phyloP scores from a whole-genome alignment of 1,139 yeast genomes.

The Citeromyces siamensis region DNA sequence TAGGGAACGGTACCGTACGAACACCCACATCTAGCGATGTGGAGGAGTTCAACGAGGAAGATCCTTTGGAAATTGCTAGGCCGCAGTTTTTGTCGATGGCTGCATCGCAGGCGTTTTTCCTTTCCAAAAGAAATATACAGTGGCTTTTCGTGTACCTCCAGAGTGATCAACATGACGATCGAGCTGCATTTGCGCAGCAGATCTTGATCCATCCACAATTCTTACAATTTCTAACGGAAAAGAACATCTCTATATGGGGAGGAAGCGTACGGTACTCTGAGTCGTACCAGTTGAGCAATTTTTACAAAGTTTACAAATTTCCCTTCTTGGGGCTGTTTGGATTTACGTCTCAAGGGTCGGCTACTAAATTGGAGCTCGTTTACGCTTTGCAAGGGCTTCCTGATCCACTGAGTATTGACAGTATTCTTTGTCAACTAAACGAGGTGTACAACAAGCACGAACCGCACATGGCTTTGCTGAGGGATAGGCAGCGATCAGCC shows the following conservation, averaged over 20 bases:
- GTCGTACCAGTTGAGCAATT: conserved; percentile 73
- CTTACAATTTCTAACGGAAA: conserved; percentile 35
- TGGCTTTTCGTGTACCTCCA: conserved; percentile 68
- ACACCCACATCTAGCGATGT: conserved; percentile 2
- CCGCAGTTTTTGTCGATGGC: conserved; percentile 54
- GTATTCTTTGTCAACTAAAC: conserved; percentile 27
- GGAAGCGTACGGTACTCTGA: conserved; percentile 76
- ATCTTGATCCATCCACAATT: conserved; percentile 45
- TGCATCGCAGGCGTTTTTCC: conserved; percentile 60
- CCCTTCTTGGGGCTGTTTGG: conserved; percentile 71
- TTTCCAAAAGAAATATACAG: conserved; percentile 53
- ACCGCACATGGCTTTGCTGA: conserved; percentile 44
- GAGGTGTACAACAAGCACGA: conserved; percentile 40
- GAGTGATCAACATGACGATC: conserved; percentile 59
- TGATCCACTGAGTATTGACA: conserved; percentile 8
- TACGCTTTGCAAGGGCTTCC: conserved; percentile 53
- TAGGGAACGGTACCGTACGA: neutral
- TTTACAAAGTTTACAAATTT: conserved; percentile 58
- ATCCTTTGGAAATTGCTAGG: conserved; percentile 13
- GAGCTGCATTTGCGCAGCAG: conserved; percentile 38
- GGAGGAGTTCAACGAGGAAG: conserved; percentile 1
- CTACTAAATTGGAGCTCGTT: conserved; percentile 44
- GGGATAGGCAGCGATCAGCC: conserved; percentile 49
- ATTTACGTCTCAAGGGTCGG: conserved; percentile 48
- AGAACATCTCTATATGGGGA: conserved; percentile 66